Conservation (phyloP, 768 basidiomycete genomes). For the Lentinula edodes region DNA sequence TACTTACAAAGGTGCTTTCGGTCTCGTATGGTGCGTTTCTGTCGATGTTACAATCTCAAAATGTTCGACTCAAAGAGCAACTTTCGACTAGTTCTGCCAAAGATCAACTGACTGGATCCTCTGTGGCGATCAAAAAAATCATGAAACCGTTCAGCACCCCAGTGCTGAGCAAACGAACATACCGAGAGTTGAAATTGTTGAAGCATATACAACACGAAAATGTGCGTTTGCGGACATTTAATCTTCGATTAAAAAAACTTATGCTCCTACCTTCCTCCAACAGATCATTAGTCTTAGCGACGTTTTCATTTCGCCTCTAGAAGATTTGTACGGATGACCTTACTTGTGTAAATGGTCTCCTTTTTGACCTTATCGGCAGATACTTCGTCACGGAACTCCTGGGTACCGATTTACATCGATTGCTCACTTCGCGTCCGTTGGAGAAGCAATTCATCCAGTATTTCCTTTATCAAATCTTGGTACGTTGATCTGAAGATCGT, state of each 20-base stretch:
- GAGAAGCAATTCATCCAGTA: conserved; percentile 99
- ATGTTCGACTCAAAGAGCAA: background rate
- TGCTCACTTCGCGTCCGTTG: conserved; percentile 91
- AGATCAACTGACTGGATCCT: conserved; percentile 88
- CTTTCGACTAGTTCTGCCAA: conserved; percentile 68
- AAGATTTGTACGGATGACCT: conserved; percentile 70
- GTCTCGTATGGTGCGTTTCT: conserved; percentile 83
- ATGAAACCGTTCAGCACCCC: conserved; percentile 99
- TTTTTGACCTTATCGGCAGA: conserved; percentile 32
- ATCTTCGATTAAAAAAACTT: background rate
- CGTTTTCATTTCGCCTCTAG: conserved; percentile 99
- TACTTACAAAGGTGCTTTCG: conserved; percentile 75
- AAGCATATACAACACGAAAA: conserved; percentile 99
- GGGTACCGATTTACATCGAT: conserved; percentile 95
- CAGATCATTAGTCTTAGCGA: conserved; percentile 98
- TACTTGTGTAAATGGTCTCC: background rate
- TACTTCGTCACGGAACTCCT: conserved; percentile 99
- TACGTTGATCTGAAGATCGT: conserved; percentile 29
- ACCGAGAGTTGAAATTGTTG: conserved; percentile 94
- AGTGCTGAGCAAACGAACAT: conserved; percentile 96
- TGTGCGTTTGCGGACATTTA: conserved; percentile 37
- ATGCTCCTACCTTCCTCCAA: background rate
- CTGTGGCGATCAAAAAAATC: conserved; percentile 99
- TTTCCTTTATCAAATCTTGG: conserved; percentile 98
- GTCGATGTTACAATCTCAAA: background rate